Conservation (phyloP, 108 stramenopile genomes). For the Halocafeteria seosinensis region DNA sequence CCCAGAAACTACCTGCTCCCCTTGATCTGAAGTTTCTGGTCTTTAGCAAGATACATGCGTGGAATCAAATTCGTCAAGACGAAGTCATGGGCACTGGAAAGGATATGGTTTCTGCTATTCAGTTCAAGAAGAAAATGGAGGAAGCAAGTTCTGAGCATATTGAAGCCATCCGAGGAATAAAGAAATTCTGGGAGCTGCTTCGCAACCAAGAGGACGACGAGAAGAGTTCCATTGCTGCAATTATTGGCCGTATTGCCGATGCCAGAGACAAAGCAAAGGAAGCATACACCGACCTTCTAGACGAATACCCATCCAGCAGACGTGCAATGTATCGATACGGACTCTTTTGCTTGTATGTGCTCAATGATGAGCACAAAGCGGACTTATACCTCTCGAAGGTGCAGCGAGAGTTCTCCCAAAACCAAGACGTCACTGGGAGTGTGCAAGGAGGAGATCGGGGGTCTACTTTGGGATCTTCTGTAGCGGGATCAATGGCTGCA, state of each 20-base stretch:
- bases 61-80: not conserved
- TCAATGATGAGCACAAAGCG: too few species aligned
- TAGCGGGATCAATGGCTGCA: too few species aligned
- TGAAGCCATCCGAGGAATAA: not conserved
- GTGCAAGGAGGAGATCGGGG: too few species aligned
- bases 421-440: too few species aligned
- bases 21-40: not conserved
- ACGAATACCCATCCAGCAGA: not conserved
- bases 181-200: not conserved
- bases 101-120: not conserved
- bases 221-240: not conserved
- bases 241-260: not conserved
- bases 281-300: not conserved
- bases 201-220: not conserved
- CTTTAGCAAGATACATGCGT: not conserved
- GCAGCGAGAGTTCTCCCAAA: too few species aligned
- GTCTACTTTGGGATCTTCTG: too few species aligned
- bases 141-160: not conserved
- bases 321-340: not conserved
- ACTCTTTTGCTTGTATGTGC: not conserved
- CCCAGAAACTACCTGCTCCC: too few species aligned
- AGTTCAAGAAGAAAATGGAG: not conserved
- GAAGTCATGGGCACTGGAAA: not conserved
- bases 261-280: not conserved
- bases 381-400: too few species aligned